Conservation (phyloP, 1,139 yeast genomes). For the Geotrichum phurueaensis region DNA sequence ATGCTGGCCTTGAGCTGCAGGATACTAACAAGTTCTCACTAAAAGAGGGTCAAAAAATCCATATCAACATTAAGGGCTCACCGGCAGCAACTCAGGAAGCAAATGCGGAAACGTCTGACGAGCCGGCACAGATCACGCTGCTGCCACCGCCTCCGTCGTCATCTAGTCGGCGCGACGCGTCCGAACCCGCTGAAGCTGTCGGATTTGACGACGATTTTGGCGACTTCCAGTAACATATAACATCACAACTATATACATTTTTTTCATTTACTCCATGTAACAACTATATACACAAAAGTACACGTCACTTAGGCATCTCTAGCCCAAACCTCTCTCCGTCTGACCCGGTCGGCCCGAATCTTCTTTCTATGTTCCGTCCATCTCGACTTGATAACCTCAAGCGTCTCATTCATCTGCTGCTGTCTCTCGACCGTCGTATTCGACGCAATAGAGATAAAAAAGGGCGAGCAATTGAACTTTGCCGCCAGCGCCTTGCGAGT, state of each 20-base stretch:
- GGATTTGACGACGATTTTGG: conserved; percentile 40
- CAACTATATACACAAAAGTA: conserved; percentile 1
- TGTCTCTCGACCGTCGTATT: conserved; percentile 38
- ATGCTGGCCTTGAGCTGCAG: conserved; percentile 18
- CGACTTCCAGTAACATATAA: conserved; percentile 35
- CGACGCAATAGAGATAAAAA: conserved; percentile 51
- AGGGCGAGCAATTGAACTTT: conserved; percentile 52
- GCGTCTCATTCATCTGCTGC: conserved; percentile 42
- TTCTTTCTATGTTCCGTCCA: conserved; percentile 46
- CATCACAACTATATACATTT: not conserved
- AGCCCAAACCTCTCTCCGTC: conserved; percentile 58
- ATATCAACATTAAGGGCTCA: conserved; percentile 23
- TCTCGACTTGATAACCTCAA: conserved; percentile 40
- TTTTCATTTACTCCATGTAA: not conserved
- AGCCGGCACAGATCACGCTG: conserved; percentile 18
- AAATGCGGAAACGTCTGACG: conserved; percentile 10
- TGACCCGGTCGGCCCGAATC: conserved; percentile 50
- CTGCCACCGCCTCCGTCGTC: conserved; percentile 24
- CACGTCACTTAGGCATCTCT: conserved; percentile 43
- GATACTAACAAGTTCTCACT: conserved; percentile 26
- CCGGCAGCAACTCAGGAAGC: not conserved
- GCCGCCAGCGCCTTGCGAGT: conserved; percentile 63
- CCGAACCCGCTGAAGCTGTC: conserved; percentile 2
- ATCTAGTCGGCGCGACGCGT: not conserved
- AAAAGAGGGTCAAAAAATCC: conserved; percentile 30